Evolutionary conservation across 2,329 filamentous ascomycete species (phyloP).

Genomic region (Plenodomus biglobosus): DNA sequence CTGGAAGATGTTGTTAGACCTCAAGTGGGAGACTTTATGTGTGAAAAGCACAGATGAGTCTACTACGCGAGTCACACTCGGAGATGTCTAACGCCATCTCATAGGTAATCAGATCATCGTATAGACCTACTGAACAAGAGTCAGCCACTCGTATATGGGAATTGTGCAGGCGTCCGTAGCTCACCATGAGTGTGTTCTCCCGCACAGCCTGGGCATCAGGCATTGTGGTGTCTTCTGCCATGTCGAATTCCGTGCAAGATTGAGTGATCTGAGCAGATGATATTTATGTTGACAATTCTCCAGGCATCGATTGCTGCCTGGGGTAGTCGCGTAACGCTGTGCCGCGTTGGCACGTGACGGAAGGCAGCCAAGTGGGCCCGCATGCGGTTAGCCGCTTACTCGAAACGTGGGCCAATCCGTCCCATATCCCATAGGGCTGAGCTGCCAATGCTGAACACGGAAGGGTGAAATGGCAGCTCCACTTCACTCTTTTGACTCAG

Average conservation of each 20-base stretch:
- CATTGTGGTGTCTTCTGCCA: slow-evolving; percentile 41
- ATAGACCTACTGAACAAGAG: neutral
- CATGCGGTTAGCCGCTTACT: slow-evolving; percentile 9
- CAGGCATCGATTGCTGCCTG: slow-evolving; percentile 11
- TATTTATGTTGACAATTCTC: slow-evolving; percentile 7
- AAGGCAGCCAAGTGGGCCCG: neutral
- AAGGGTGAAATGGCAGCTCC: slow-evolving; percentile 9
- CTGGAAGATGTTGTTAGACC: neutral
- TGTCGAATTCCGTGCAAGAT: slow-evolving; percentile 20
- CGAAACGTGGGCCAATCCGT: slow-evolving; percentile 2
- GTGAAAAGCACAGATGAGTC: too few species aligned
- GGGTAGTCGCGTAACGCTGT: slow-evolving; percentile 10
- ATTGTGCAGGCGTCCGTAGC: neutral
- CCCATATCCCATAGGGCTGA: slow-evolving; percentile 2
- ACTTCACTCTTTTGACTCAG: slow-evolving; percentile 12
- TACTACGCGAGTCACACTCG: too few species aligned
- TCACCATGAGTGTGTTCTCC: slow-evolving; percentile 51
- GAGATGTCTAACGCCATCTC: too few species aligned
- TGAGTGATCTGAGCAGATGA: neutral
- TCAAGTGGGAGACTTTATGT: too few species aligned
- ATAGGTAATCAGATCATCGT: neutral
- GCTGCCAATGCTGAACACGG: slow-evolving; percentile 8
- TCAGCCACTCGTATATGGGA: neutral
- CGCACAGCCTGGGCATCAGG: slow-evolving; percentile 47
- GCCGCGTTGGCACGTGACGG: slow-evolving; percentile 21